These are phyloP conservation scores for Podila epigama DNA, from an alignment of 192 early-diverging fungal genomes.

Conservation along the genomic window DNA sequence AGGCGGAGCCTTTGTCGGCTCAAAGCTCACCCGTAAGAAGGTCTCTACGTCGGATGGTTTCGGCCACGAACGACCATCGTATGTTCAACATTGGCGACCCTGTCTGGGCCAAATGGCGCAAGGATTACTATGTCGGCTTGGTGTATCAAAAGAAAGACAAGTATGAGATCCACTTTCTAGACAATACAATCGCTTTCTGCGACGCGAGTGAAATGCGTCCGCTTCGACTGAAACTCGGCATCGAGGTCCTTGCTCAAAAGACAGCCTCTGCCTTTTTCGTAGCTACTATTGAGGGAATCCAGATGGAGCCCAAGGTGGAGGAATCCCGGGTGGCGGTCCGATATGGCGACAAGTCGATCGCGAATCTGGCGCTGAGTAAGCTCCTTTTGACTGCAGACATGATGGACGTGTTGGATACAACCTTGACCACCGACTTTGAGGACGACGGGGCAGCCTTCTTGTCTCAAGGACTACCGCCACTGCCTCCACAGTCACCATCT, in stretches of 20 bases:
- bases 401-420: conserved; percentile 16
- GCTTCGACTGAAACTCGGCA: conserved; percentile 27
- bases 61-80: conserved; percentile 7
- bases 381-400: conserved; percentile 12
- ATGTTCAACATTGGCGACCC: conserved; percentile 11
- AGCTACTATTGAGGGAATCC: conserved; percentile 23
- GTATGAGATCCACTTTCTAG: conserved; percentile 25
- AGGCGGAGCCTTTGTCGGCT: not conserved
- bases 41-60: conserved; percentile 11
- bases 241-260: conserved; percentile 20
- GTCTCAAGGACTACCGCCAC: too few species aligned
- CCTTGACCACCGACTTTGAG: conserved; percentile 21
- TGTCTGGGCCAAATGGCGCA: conserved; percentile 36
- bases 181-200: not conserved
- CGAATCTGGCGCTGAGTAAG: conserved; percentile 7
- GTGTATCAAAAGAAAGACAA: conserved; percentile 7
- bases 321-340: conserved; percentile 24
- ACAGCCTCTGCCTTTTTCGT: conserved; percentile 1
- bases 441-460: too few species aligned
- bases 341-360: conserved; percentile 16
- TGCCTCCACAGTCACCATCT: not conserved
- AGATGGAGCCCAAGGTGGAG: not conserved
- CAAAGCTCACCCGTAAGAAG: not conserved
- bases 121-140: conserved; percentile 16
- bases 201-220: conserved; percentile 22